Conservation (phyloP, 768 basidiomycete genomes). For the Ramaria sp. region DNA sequence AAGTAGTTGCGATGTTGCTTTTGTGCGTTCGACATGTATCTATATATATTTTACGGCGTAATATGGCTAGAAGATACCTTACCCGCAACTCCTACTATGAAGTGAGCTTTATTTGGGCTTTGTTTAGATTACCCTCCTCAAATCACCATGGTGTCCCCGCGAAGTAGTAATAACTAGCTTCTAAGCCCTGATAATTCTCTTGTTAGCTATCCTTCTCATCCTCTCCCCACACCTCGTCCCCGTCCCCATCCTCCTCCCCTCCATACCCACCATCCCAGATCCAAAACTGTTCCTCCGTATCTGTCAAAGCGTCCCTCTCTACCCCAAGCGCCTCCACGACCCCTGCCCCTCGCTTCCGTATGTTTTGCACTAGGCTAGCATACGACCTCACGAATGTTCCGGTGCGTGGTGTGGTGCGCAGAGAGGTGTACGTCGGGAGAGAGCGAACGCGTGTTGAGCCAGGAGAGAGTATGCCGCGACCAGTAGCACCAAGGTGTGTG, state of each 20-base stretch:
- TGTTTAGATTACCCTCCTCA: too few species aligned
- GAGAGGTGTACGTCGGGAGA: conserved; percentile 27
- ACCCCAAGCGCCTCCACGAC: conserved; percentile 20
- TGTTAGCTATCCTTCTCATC: conserved; percentile 9
- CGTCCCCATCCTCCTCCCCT: conserved; percentile 20
- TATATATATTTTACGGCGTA: too few species aligned
- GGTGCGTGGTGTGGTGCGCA: conserved; percentile 31
- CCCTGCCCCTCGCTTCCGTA: conserved; percentile 26
- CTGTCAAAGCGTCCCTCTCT: conserved; percentile 45
- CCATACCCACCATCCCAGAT: conserved; percentile 32
- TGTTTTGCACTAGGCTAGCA: conserved; percentile 38
- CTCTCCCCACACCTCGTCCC: conserved; percentile 18
- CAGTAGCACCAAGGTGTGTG: conserved; percentile 1
- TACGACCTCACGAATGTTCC: conserved; percentile 37
- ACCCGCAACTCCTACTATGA: too few species aligned
- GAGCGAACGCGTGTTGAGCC: conserved; percentile 3
- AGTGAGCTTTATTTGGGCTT: too few species aligned
- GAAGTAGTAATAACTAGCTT: too few species aligned
- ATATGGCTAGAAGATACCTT: too few species aligned
- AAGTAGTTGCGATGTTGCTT: background rate
- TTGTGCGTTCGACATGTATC: too few species aligned
- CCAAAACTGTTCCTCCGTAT: conserved; percentile 50
- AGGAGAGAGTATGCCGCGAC: conserved; percentile 12
- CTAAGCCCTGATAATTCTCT: too few species aligned
- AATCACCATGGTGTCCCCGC: too few species aligned